phyloP scores from a whole-genome alignment of 2,329 filamentous ascomycete species.

The Sporothrix euskadiensis region DNA sequence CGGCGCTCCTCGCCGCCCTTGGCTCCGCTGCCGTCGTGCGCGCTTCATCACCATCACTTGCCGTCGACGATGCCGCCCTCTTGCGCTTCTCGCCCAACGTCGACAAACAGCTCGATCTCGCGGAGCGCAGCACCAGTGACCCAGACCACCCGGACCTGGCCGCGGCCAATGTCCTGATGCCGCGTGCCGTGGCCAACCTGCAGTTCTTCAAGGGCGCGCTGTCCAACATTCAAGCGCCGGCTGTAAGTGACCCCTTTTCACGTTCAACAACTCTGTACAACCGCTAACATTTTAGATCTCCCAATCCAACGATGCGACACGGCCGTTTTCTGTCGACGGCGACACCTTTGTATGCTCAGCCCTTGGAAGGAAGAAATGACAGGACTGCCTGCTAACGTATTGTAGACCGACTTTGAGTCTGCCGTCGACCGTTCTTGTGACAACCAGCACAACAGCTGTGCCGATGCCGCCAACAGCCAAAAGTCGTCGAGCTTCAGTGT shows the following conservation, averaged over 20 bases:
- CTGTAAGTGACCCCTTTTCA: constrained; percentile 35
- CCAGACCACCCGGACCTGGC: constrained; percentile 28
- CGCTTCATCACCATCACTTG: constrained; percentile 9
- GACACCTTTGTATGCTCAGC: constrained; percentile 46
- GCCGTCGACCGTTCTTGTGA: constrained; percentile 50
- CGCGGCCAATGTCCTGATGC: constrained; percentile 16
- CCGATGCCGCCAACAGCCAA: constrained; percentile 45
- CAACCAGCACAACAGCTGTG: constrained; percentile 52
- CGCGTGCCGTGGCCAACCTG: constrained; percentile 39
- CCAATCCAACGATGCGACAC: constrained; percentile 43
- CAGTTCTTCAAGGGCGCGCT: constrained; percentile 47
- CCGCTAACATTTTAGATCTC: constrained; percentile 40
- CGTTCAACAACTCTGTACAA: not conserved
- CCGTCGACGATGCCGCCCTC: constrained; percentile 7
- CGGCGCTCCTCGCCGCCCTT: constrained; percentile 1
- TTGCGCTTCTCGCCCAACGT: constrained; percentile 20
- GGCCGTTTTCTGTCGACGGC: constrained; percentile 48
- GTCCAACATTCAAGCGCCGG: constrained; percentile 42
- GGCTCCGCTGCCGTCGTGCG: constrained; percentile 13
- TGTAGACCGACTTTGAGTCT: constrained; percentile 45
- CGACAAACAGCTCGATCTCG: constrained; percentile 12
- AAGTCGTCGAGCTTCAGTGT: constrained; percentile 41
- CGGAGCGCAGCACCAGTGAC: constrained; percentile 31
- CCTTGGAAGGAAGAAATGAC: not conserved
- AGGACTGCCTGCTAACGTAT: not conserved